These are phyloP conservation scores for Singerocomus inundabilis DNA, from an alignment of 1,284 basidiomycete species.

Conservation along the genomic window DNA sequence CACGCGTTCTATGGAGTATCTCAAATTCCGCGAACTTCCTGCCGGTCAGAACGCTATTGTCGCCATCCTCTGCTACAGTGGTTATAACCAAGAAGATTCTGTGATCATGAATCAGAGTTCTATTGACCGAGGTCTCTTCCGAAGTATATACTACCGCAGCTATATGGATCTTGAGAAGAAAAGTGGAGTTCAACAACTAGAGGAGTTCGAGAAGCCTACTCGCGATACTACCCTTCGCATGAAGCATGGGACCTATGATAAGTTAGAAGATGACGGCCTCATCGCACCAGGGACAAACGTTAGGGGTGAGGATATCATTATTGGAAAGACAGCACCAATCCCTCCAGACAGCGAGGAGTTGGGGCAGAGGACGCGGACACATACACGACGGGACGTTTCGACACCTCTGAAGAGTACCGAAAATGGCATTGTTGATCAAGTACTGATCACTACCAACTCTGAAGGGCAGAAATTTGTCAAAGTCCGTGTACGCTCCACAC, in stretches of 20 bases:
- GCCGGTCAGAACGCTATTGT: slow-evolving; percentile 99
- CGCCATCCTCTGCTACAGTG: slow-evolving; percentile 97
- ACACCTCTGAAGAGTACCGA: slow-evolving; percentile 98
- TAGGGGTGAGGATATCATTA: slow-evolving; percentile 97
- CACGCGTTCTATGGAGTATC: slow-evolving; percentile 98
- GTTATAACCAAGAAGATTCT: slow-evolving; percentile 99
- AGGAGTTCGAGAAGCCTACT: slow-evolving; percentile 97
- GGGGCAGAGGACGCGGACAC: slow-evolving; percentile 88
- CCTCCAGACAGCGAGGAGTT: slow-evolving; percentile 97
- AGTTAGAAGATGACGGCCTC: slow-evolving; percentile 94
- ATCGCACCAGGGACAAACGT: slow-evolving; percentile 96
- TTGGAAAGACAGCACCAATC: slow-evolving; percentile 97
- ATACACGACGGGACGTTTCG: slow-evolving; percentile 92
- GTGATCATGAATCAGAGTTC: slow-evolving; percentile 99
- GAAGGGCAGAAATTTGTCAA: slow-evolving; percentile 99
- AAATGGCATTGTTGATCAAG: slow-evolving; percentile 96
- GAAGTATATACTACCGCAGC: slow-evolving; percentile 97
- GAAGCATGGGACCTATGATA: slow-evolving; percentile 99
- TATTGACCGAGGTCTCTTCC: slow-evolving; percentile 96
- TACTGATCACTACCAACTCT: slow-evolving; percentile 93
- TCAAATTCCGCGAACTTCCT: slow-evolving; percentile 96
- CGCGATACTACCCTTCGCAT: slow-evolving; percentile 92
- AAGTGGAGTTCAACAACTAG: slow-evolving; percentile 87
- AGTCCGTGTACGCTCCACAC: slow-evolving; percentile 92
- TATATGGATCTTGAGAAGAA: slow-evolving; percentile 99